Evolutionary conservation across 352 stramenopile genomes (phyloP).

Genomic region (Globisporangium alternatum): DNA sequence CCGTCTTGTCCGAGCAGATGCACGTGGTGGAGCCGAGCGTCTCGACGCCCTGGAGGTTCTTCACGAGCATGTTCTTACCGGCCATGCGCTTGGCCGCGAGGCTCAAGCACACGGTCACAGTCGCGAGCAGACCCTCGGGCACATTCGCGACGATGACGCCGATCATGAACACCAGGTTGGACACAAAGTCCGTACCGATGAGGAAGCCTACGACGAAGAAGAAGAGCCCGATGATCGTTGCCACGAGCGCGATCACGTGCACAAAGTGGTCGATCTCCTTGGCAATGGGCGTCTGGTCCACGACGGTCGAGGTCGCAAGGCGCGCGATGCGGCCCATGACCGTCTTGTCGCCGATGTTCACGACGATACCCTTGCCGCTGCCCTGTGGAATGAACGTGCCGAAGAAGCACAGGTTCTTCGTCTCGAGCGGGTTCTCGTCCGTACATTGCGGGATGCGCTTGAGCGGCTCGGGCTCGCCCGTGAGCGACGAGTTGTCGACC

Average conservation of each 20-base stretch:
- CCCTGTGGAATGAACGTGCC: constrained; percentile 77
- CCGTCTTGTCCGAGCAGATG: constrained; percentile 96
- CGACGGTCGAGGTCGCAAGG: constrained; percentile 51
- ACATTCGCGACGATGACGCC: constrained; percentile 96
- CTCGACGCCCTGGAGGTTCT: constrained; percentile 92
- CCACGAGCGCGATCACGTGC: constrained; percentile 60
- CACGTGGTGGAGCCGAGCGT: constrained; percentile 90
- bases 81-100: constrained; percentile 89
- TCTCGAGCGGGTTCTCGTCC: constrained; percentile 75
- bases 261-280: constrained; percentile 74
- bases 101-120: constrained; percentile 91
- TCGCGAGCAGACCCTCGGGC: constrained; percentile 89
- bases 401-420: constrained; percentile 84
- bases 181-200: constrained; percentile 49
- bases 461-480: constrained; percentile 84
- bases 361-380: constrained; percentile 60
- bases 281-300: constrained; percentile 52
- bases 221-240: constrained; percentile 50
- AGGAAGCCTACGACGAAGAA: constrained; percentile 61
- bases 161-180: constrained; percentile 94
- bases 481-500: constrained; percentile 86
- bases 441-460: constrained; percentile 78
- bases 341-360: constrained; percentile 73
- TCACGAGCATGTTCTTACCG: constrained; percentile 91
- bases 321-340: constrained; percentile 81